These are phyloP conservation scores for Fusarium stilboides DNA, from an alignment of 2,329 filamentous ascomycete species.

Conservation along the genomic window DNA sequence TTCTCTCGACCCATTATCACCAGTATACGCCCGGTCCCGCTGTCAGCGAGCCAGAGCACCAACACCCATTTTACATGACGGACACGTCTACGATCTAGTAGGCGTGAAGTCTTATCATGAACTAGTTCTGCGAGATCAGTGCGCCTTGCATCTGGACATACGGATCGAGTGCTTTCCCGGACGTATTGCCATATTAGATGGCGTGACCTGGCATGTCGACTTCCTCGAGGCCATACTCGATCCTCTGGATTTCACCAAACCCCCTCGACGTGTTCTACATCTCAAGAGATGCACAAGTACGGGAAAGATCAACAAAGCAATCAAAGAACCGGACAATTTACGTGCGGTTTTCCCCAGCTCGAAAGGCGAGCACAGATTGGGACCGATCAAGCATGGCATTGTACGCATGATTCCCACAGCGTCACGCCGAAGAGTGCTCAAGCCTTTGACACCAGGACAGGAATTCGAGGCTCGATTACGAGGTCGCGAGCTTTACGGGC, in stretches of 20 bases:
- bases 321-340: constrained; percentile 2
- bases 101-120: not conserved
- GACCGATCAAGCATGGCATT: constrained; percentile 17
- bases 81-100: not conserved
- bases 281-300: not conserved
- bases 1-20: not conserved
- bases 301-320: accelerated
- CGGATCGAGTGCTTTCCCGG: constrained; percentile 8
- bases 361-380: constrained; percentile 1
- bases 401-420: constrained; percentile 12
- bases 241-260: not conserved
- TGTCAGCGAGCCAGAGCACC: not conserved
- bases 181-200: not conserved
- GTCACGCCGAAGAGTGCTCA: not conserved
- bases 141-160: constrained; percentile 2
- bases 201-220: not conserved
- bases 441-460: not conserved
- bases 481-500: not conserved
- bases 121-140: constrained; percentile 1
- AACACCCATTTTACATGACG: not conserved
- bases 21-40: constrained; percentile 2
- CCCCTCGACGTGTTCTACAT: not conserved
- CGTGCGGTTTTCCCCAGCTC: not conserved
- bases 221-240: not conserved
- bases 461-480: not conserved